Conservation (phyloP, 75 land plant species). For the Selaginella tamariscina region DNA sequence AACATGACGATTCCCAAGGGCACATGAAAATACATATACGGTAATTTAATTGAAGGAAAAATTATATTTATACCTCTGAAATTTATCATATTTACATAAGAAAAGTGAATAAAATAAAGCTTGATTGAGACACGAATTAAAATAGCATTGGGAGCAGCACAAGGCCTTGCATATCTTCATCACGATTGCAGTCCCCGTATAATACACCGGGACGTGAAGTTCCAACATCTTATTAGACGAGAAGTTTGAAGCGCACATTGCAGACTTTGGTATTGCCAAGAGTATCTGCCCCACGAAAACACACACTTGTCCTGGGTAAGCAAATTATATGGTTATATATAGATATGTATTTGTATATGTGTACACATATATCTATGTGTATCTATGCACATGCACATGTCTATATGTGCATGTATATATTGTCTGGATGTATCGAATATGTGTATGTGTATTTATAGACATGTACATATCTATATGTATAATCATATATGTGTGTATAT, state of each 20-base stretch:
- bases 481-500: constrained; percentile 32
- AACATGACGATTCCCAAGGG: too few species aligned
- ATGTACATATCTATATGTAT: constrained; percentile 95
- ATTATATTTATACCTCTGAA: too few species aligned
- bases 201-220: constrained; percentile 89
- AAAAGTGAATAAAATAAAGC: constrained; percentile 60
- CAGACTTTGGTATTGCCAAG: too few species aligned
- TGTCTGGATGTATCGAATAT: constrained; percentile 57
- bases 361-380: too few species aligned
- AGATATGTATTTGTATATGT: too few species aligned
- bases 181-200: constrained; percentile 91
- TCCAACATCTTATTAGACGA: constrained; percentile 85
- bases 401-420: constrained; percentile 71
- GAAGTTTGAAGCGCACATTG: constrained; percentile 74
- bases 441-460: constrained; percentile 68
- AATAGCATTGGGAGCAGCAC: constrained; percentile 86
- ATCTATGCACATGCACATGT: constrained; percentile 11
- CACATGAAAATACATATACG: too few species aligned
- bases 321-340: too few species aligned
- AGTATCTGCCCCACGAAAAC: too few species aligned
- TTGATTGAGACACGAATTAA: constrained; percentile 82
- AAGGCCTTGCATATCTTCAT: constrained; percentile 88
- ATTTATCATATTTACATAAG: too few species aligned
- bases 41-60: too few species aligned
- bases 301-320: too few species aligned